Base-by-base conservation (phyloP, 345 rosid genomes). In the Mallotus nudiflorus region DNA sequence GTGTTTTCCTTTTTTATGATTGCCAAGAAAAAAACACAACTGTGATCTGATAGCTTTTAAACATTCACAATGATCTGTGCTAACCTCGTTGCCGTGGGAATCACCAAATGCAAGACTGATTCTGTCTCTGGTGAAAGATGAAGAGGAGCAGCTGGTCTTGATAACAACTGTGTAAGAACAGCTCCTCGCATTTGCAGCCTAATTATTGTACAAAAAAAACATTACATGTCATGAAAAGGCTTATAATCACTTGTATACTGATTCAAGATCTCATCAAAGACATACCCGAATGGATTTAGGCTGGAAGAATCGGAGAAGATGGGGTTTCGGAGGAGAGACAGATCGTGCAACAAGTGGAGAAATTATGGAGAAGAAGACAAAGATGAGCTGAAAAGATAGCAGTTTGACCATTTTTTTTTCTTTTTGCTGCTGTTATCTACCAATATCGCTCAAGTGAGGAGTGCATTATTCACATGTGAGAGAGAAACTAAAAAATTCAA, bases 121-220 rank as follows among this genome's bases (percentile, higher is more conserved):
- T 24, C 39, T 22, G 70, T 67, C 70, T 67, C 70, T 67, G 70
- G 70, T 67, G 61, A 35, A 54, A 37, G 62, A 52, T 13, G 51
- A 8, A 16, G 70, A 67, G 33, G 70, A 53, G 51, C 70, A 67
- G 24, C 70, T 67, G 24, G 70, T 67, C 62, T 53, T 67, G 42
- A 67, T 53, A 2, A 22, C 50, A 67, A 67, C 37, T 24, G 50
- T 39, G 50, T 53, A 67, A 2, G 70, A 18, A 39, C 70, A 67
- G 70, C 62, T 53, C 14, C 46, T 42, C 9, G 46, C 46, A 42
- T 49, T 67, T 9, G 61, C 70, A 52, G 70, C 61, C 49, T 63
- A 37, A 44, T 13, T 42, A 11, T 7, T 18, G 27, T 3, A 53
- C 10, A 19, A 16, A 35, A 59, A 31, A 18, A 58, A 27, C 6